Base-by-base conservation (phyloP, 495 filamentous ascomycete genomes). In the Zalerion maritima region DNA sequence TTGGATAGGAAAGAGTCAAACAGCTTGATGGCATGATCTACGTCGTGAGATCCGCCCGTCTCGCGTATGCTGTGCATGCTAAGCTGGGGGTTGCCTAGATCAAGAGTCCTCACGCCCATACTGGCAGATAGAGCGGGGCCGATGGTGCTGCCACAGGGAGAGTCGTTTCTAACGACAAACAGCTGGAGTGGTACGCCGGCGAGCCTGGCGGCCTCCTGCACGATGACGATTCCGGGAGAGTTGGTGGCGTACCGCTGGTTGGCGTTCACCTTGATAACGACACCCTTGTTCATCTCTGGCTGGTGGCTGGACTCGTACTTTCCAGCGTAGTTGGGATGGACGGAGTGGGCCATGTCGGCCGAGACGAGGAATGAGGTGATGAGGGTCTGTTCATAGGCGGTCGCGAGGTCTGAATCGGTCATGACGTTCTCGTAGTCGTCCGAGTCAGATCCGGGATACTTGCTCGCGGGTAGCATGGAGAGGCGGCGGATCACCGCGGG, bases 1-100 rank as follows among this genome's bases (percentile, higher is more conserved):
- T 80, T 67, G 41, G 75, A 59, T 53, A 93, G 81, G 55, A 94
- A 99, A 35, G 74, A 72, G 34, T 78, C 73, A 54, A 99, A 94
- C 26, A 99, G 54, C 42, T 76, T 72, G 36, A 92, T 75, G 0
- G 80, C 78, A 55, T 92, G 71, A 39, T 80, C 84, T 4, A 99
- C 76, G 62, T 99, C 89, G 36, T 83, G 68, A 1, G 70, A 73
- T 6, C 86, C 86, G 3, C 76, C 79, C 21, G 78, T 93, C 66
- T 99, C 89, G 21, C 89, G 69, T 42, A 96, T 94, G 46, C 79
- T 86, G 52, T 99, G 89, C 89, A 99, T 99, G 47, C 73, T 78
- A 34, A 96, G 55, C 55, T 96, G 91, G n/a, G 89, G 73, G 49
- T 94, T 96, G 2, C 89, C 89, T 38, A 99, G 50, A 49, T 99